A percentile compares a stretch with the other conserved stretches of the same genome.
Evolutionary conservation across 2,329 filamentous ascomycete species (phyloP).

Genomic region (Orbilia quercus): DNA sequence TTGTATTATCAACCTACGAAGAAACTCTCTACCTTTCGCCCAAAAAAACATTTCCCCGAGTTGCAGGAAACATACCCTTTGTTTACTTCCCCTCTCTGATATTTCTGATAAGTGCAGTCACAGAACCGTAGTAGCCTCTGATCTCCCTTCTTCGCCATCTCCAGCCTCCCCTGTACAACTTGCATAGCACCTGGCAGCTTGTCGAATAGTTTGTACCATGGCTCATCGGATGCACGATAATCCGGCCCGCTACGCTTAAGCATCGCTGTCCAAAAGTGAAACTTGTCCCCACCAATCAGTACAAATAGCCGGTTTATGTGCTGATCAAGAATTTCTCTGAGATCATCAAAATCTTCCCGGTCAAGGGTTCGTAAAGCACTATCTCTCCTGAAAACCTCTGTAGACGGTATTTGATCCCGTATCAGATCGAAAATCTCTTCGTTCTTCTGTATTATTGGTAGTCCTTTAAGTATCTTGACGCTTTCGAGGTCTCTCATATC

Average conservation of each 20-base stretch:
- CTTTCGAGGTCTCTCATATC: slow-evolving; percentile 42
- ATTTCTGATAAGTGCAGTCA: slow-evolving; percentile 26
- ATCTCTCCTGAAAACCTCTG: slow-evolving; percentile 23
- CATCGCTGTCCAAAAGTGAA: slow-evolving; percentile 42
- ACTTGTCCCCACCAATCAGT: slow-evolving; percentile 30
- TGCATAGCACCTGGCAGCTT: slow-evolving; percentile 22
- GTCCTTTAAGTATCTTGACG: slow-evolving; percentile 7
- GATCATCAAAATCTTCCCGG: slow-evolving; percentile 30
- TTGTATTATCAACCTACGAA: slow-evolving; percentile 7
- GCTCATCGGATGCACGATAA: slow-evolving; percentile 25
- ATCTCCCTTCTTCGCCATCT: slow-evolving; percentile 36
- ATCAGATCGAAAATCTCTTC: slow-evolving; percentile 26
- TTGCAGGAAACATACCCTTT: slow-evolving; percentile 35
- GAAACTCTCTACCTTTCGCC: slow-evolving; percentile 30
- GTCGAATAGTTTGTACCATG: slow-evolving; percentile 37
- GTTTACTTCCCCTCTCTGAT: slow-evolving; percentile 15
- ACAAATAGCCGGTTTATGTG: slow-evolving; percentile 34
- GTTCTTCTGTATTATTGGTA: slow-evolving; percentile 22
- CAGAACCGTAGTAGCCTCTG: slow-evolving; percentile 27
- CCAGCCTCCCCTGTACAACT: slow-evolving; percentile 21
- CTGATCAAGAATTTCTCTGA: slow-evolving; percentile 24
- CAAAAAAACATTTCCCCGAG: slow-evolving; percentile 31
- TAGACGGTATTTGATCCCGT: slow-evolving; percentile 25
- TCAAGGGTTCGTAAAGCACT: slow-evolving; percentile 15
- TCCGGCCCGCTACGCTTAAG: slow-evolving; percentile 23